phyloP scores from a whole-genome alignment of 805 yeast genomes.

The Myxozyma vanderwaltii region DNA sequence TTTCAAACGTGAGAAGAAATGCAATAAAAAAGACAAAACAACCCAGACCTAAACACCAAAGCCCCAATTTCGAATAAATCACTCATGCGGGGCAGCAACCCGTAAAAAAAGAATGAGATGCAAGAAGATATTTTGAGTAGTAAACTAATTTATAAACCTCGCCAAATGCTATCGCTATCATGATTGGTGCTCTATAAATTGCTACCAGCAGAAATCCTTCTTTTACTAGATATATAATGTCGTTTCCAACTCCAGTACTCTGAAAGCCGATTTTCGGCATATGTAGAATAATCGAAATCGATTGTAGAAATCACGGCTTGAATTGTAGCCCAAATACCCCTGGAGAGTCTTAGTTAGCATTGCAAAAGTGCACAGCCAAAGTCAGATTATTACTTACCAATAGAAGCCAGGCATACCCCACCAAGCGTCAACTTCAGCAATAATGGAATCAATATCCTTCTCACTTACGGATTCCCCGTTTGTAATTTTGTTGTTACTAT shows the following conservation, averaged over 20 bases:
- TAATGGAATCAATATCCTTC: constrained; percentile 48
- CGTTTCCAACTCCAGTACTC: constrained; percentile 72
- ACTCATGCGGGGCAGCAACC: background rate
- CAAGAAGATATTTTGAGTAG: no score
- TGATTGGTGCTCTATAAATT: background rate
- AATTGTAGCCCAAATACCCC: constrained; percentile 81
- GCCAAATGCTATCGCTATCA: background rate
- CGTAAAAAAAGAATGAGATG: no score
- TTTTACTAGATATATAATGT: background rate
- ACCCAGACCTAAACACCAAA: constrained; percentile 6
- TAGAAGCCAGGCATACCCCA: constrained; percentile 82
- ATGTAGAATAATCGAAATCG: constrained; percentile 68
- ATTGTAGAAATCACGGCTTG: constrained; percentile 68
- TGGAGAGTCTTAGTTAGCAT: no score
- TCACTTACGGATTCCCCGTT: constrained; percentile 21
- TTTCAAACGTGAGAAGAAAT: no score
- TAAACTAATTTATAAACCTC: no score
- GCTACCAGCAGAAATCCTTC: background rate
- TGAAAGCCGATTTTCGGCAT: constrained; percentile 59
- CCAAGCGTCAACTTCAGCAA: constrained; percentile 59
- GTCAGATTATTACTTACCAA: constrained; percentile 45
- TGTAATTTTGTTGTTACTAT: background rate
- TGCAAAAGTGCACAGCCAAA: no score
- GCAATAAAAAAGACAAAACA: background rate
- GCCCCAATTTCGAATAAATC: background rate